Percentiles rank a stretch among this genome's conserved stretches.
Evolutionary conservation across 345 rosid genomes (phyloP).

Genomic region (Acer saccharum): DNA sequence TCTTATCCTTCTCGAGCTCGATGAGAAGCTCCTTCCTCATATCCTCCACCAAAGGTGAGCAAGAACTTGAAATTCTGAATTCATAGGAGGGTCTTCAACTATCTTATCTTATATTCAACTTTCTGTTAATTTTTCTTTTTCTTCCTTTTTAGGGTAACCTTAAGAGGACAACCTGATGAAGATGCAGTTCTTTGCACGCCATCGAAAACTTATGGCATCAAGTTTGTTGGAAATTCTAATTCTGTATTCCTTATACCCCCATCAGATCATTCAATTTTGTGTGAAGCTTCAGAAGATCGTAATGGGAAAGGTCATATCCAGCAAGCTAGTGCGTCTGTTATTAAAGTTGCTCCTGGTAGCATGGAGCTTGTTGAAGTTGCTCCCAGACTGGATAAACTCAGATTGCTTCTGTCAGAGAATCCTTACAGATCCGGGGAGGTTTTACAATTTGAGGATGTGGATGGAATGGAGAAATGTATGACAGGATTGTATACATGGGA

Average conservation of each 20-base stretch:
- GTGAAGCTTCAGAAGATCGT: constrained; percentile 30
- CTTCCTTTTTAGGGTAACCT: constrained; percentile 50
- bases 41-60: constrained; percentile 63
- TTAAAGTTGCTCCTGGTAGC: constrained; percentile 68
- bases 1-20: constrained; percentile 74
- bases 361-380: constrained; percentile 87
- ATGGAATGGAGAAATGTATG: constrained; percentile 26
- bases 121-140: background rate
- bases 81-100: background rate
- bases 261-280: constrained; percentile 25
- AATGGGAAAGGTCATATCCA: constrained; percentile 19
- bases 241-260: constrained; percentile 82
- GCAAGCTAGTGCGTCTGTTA: constrained; percentile 42
- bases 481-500: constrained; percentile 57
- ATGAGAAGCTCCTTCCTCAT: constrained; percentile 64
- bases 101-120: constrained; percentile 1
- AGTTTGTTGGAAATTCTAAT: constrained; percentile 85
- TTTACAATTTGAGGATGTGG: constrained; percentile 37
- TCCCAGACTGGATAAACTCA: constrained; percentile 85
- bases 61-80: background rate
- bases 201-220: constrained; percentile 76
- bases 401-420: constrained; percentile 54
- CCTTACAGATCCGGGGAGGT: constrained; percentile 54
- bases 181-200: constrained; percentile 90
- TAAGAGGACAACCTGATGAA: constrained; percentile 85